Evolutionary conservation across 176 grass and related monocot genomes (phyloP).

Genomic region (Pontederia paniculata): DNA sequence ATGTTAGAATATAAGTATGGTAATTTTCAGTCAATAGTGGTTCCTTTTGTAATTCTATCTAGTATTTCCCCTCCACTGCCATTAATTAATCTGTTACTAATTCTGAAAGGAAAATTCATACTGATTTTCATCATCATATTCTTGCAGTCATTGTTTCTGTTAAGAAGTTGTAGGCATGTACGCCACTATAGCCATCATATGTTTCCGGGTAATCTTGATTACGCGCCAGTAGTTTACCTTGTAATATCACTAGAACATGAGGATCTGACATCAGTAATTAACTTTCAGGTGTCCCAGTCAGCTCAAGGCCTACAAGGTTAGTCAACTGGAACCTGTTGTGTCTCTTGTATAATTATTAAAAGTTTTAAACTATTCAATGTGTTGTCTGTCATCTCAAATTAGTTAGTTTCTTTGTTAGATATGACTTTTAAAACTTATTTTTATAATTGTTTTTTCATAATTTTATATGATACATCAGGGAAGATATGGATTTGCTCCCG

Average conservation of each 20-base stretch:
- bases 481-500: slow-evolving; percentile 28
- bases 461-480: slow-evolving; percentile 14
- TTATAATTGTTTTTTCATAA: not conserved
- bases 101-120: too few species aligned
- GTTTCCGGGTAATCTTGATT: slow-evolving; percentile 48
- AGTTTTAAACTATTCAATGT: not conserved
- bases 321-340: not conserved
- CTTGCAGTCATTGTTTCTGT: slow-evolving; percentile 42
- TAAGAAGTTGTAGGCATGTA: slow-evolving; percentile 44
- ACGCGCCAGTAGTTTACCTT: slow-evolving; percentile 2
- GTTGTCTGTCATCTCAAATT: not conserved
- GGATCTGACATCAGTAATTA: slow-evolving; percentile 5
- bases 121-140: not conserved
- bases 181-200: slow-evolving; percentile 59
- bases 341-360: not conserved
- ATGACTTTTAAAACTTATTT: not conserved
- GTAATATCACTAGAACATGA: not conserved
- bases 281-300: slow-evolving; percentile 24
- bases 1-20: too few species aligned
- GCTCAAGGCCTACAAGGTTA: slow-evolving; percentile 33
- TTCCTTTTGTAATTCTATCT: too few species aligned
- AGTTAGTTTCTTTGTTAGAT: not conserved
- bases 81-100: too few species aligned
- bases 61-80: too few species aligned
- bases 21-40: too few species aligned